Percentiles rank a stretch among this genome's conserved stretches.
These are phyloP conservation scores for Boletus eberwhitei DNA, from an alignment of 768 basidiomycete species.

Conservation along the genomic window DNA sequence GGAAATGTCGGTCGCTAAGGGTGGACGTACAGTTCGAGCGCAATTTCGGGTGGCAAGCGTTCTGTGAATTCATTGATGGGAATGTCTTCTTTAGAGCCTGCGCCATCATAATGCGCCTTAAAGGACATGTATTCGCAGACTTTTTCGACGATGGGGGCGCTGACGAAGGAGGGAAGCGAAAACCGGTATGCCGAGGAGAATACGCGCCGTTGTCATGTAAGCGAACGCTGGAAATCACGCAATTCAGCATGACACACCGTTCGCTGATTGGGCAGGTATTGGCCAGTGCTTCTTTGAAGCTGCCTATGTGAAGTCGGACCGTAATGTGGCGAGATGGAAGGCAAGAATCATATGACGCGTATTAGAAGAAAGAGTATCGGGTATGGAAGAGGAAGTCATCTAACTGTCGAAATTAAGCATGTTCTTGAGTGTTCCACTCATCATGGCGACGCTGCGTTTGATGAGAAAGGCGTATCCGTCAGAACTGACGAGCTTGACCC, in stretches of 20 bases:
- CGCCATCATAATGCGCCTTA: constrained; percentile 74
- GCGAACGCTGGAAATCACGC: neutral
- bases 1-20: neutral
- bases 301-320: constrained; percentile 41
- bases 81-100: constrained; percentile 69
- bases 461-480: constrained; percentile 85
- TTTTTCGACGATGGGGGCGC: constrained; percentile 77
- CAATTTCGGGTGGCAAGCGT: constrained; percentile 82
- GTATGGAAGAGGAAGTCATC: constrained; percentile 22
- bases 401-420: constrained; percentile 74
- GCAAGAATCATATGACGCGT: neutral
- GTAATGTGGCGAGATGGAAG: constrained; percentile 9
- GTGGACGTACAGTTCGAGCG: constrained; percentile 76
- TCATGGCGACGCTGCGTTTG: constrained; percentile 66
- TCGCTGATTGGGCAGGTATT: constrained; percentile 68
- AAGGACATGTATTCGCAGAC: constrained; percentile 87
- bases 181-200: neutral
- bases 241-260: constrained; percentile 44
- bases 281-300: constrained; percentile 71
- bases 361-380: constrained; percentile 10
- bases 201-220: neutral
- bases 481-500: constrained; percentile 72
- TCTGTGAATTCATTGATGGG: constrained; percentile 76
- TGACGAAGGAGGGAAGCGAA: constrained; percentile 18
- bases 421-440: constrained; percentile 77